Percentiles rank a stretch among this genome's conserved stretches.
Conservation (phyloP, 352 stramenopile genomes). For the Blastocystis sp. region DNA sequence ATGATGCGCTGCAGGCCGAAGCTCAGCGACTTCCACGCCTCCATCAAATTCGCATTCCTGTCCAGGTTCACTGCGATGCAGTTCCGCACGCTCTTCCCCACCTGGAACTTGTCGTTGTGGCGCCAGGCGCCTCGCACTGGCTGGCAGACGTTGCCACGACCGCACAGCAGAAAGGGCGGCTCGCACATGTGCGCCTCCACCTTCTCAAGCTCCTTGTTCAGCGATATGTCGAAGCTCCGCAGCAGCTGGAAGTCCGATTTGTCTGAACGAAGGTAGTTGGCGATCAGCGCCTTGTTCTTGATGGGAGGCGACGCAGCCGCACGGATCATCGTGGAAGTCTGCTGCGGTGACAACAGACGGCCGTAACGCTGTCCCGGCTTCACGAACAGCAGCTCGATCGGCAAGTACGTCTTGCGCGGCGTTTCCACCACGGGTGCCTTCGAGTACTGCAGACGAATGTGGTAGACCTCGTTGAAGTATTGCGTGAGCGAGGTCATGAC, state of each 20-base stretch:
- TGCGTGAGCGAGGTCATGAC: conserved; percentile 63
- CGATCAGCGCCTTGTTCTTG: background rate
- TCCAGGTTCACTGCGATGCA: background rate
- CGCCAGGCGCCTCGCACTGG: background rate
- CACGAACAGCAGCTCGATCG: conserved; percentile 14
- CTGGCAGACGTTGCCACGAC: background rate
- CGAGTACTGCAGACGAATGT: conserved; percentile 60
- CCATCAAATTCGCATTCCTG: background rate
- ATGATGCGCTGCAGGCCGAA: background rate
- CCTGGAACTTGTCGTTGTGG: conserved; percentile 5
- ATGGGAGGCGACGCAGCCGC: background rate
- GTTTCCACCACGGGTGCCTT: conserved; percentile 13
- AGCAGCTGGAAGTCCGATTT: conserved; percentile 15
- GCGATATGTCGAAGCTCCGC: background rate
- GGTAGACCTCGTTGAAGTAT: conserved; percentile 67
- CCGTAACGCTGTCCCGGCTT: conserved; percentile 27
- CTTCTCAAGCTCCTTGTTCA: background rate
- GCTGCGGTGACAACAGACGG: background rate
- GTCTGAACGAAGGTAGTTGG: conserved; percentile 3
- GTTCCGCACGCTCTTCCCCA: background rate
- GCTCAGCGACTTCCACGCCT: background rate
- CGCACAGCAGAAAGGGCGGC: background rate
- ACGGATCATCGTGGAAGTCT: background rate
- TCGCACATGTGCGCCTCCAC: background rate
- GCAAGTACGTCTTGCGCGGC: background rate